Percentiles rank a stretch among this genome's conserved stretches.
Conservation (phyloP, 2,329 filamentous ascomycete genomes). For the Trichoderma sp. region DNA sequence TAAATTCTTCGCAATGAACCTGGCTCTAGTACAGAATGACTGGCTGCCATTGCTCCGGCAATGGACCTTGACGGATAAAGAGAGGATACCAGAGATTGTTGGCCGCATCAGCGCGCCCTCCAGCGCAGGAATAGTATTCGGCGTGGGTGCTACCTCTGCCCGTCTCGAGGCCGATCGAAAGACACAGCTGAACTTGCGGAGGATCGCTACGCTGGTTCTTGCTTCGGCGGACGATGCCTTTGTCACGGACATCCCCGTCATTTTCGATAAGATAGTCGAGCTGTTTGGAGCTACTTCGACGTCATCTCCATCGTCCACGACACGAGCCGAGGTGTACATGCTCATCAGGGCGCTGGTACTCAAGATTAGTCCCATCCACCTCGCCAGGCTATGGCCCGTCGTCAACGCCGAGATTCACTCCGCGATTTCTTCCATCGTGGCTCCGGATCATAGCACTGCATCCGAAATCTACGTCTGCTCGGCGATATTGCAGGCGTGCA, state of each 20-base stretch:
- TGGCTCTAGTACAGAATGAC: slow-evolving; percentile 65
- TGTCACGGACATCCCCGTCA: slow-evolving; percentile 68
- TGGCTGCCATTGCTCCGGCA: slow-evolving; percentile 86
- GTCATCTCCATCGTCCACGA: slow-evolving; percentile 88
- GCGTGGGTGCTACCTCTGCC: slow-evolving; percentile 93
- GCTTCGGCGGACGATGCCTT: slow-evolving; percentile 78
- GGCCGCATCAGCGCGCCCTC: slow-evolving; percentile 79
- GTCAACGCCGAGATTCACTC: slow-evolving; percentile 84
- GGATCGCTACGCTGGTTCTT: slow-evolving; percentile 77
- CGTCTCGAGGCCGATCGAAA: slow-evolving; percentile 92
- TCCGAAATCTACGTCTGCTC: slow-evolving; percentile 75
- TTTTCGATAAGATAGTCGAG: slow-evolving; percentile 85
- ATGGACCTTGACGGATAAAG: slow-evolving; percentile 84
- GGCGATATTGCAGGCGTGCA: slow-evolving; percentile 86
- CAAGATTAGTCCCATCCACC: slow-evolving; percentile 74
- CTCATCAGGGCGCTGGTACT: slow-evolving; percentile 80
- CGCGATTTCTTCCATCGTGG: slow-evolving; percentile 73
- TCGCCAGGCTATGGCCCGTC: slow-evolving; percentile 86
- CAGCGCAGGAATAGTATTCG: slow-evolving; percentile 95
- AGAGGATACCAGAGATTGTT: slow-evolving; percentile 79
- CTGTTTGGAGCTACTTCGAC: slow-evolving; percentile 79
- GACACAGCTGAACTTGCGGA: slow-evolving; percentile 84
- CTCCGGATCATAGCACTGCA: slow-evolving; percentile 62
- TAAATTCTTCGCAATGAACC: slow-evolving; percentile 75
- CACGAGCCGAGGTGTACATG: slow-evolving; percentile 87